Evolutionary conservation across 176 grass and related monocot genomes (phyloP).

Genomic region (Hordeum marinum): DNA sequence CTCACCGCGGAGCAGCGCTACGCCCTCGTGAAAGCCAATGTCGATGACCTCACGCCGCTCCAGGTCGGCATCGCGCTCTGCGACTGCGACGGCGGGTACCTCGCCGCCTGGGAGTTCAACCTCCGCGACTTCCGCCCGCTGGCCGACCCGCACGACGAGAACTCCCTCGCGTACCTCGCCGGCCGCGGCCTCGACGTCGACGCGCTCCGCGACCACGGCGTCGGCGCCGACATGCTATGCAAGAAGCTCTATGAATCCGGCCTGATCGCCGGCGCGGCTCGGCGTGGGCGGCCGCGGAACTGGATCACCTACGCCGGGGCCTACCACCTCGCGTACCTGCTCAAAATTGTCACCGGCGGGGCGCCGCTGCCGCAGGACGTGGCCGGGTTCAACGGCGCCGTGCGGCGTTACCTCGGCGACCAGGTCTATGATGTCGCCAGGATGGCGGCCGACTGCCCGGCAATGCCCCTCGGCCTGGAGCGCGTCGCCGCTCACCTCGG

Average conservation of each 20-base stretch:
- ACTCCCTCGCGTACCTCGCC: neutral
- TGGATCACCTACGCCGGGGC: neutral
- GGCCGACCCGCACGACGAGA: neutral
- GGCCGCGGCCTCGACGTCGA: neutral
- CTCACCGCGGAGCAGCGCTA: neutral
- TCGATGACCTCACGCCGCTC: neutral
- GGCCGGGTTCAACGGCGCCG: neutral
- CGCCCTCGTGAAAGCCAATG: neutral
- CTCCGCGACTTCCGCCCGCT: neutral
- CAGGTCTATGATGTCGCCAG: neutral
- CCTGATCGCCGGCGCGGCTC: neutral
- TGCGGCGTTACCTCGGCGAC: neutral
- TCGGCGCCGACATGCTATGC: neutral
- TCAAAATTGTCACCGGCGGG: neutral
- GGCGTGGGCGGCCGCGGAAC: neutral
- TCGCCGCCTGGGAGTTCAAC: neutral
- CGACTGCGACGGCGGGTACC: neutral
- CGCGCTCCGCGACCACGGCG: neutral
- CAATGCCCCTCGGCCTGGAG: neutral
- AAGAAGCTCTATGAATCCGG: no score
- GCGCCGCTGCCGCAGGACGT: neutral
- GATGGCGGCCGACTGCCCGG: neutral
- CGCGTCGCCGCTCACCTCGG: neutral
- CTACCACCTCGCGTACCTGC: conserved; percentile 3
- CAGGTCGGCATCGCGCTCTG: neutral